Evolutionary conservation across 345 rosid species (phyloP).

Genomic region (Boechera divaricarpa): DNA sequence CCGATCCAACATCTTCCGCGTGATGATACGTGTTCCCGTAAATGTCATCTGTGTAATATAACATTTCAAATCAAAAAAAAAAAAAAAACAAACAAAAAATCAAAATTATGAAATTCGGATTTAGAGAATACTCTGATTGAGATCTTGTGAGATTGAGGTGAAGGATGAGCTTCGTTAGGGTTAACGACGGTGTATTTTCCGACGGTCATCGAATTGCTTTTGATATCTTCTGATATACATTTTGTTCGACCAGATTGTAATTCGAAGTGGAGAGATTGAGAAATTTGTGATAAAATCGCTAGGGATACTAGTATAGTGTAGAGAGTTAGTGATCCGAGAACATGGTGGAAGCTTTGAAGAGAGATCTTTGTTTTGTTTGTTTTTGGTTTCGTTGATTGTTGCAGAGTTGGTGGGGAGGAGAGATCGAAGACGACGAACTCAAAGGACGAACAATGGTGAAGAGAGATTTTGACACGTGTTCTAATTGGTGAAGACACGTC

Average conservation of each 20-base stretch:
- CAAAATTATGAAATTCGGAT: not conserved
- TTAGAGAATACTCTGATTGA: slow-evolving; percentile 61
- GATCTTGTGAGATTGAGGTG: slow-evolving; percentile 75
- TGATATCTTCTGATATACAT: slow-evolving; percentile 90
- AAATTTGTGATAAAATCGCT: slow-evolving; percentile 38
- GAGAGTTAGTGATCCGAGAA: slow-evolving; percentile 31
- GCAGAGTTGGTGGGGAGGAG: slow-evolving; percentile 21
- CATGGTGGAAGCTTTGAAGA: slow-evolving; percentile 38
- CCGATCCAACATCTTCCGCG: slow-evolving; percentile 69
- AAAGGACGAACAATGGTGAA: not conserved
- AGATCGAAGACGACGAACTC: not conserved
- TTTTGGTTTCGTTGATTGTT: not conserved
- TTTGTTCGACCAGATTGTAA: slow-evolving; percentile 77
- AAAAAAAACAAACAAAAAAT: not conserved
- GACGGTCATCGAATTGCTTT: slow-evolving; percentile 84
- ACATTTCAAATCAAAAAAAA: not conserved
- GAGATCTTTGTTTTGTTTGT: slow-evolving; percentile 6
- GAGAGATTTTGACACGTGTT: slow-evolving; percentile 43
- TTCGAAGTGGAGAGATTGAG: slow-evolving; percentile 76
- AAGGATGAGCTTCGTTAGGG: slow-evolving; percentile 66
- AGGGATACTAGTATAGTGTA: slow-evolving; percentile 21
- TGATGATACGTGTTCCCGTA: slow-evolving; percentile 74
- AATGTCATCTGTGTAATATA: slow-evolving; percentile 65
- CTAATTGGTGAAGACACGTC: slow-evolving; percentile 48
- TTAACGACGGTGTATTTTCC: slow-evolving; percentile 85